Conservation (phyloP, 192 early-diverging fungal genomes). For the Coemansia sp. region DNA sequence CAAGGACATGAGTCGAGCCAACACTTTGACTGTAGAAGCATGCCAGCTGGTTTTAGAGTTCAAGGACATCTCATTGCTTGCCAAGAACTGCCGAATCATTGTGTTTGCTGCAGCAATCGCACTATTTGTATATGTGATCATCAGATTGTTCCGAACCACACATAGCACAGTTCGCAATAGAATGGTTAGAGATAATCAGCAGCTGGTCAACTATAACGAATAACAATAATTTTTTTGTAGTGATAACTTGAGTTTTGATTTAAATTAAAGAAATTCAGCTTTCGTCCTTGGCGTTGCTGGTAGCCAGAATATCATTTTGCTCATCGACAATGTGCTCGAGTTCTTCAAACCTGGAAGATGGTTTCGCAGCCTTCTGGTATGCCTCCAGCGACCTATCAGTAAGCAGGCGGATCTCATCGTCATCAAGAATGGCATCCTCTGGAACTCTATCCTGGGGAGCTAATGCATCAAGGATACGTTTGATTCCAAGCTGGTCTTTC, state of each 20-base stretch:
- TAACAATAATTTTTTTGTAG: not conserved
- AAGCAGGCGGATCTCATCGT: constrained; percentile 28
- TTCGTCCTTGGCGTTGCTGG: not conserved
- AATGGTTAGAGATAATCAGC: not conserved
- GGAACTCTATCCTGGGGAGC: constrained; percentile 26
- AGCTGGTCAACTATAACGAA: not conserved
- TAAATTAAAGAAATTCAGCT: not conserved
- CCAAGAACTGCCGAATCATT: not conserved
- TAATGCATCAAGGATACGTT: constrained; percentile 16
- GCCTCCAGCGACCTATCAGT: constrained; percentile 39
- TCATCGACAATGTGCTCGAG: constrained; percentile 27
- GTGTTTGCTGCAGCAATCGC: not conserved
- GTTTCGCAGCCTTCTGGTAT: constrained; percentile 13
- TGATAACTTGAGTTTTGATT: not conserved
- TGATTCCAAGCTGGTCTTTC: constrained; percentile 27
- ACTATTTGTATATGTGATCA: not conserved
- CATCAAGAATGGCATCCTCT: constrained; percentile 22
- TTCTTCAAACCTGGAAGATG: constrained; percentile 21
- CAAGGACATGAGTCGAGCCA: not conserved
- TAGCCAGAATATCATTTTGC: constrained; percentile 46
- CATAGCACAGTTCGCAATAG: not conserved
- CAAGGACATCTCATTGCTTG: not conserved
- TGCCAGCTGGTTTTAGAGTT: not conserved
- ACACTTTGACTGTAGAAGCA: not conserved
- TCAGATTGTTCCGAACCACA: not conserved